Percentiles rank a stretch among this genome's conserved stretches.
Conservation (phyloP, 352 stramenopile species). For the Peronospora belbahrii region DNA sequence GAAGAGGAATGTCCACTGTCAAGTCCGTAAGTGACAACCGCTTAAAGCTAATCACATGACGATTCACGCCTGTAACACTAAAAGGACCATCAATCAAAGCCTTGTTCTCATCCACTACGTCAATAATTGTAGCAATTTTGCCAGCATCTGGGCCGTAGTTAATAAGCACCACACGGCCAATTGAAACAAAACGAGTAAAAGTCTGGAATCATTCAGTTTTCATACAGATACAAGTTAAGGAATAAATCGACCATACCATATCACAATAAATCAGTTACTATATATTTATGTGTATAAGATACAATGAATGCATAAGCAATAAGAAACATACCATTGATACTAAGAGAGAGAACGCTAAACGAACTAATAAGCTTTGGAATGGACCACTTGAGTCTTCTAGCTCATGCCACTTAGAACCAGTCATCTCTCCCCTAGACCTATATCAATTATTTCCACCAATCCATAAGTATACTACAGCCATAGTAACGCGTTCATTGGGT, state of each 20-base stretch:
- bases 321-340: conserved; percentile 73
- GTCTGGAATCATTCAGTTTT: conserved; percentile 41
- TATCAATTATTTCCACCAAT: conserved; percentile 32
- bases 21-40: conserved; percentile 96
- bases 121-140: conserved; percentile 98
- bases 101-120: conserved; percentile 99
- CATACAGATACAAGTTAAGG: no score
- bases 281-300: no score
- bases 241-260: no score
- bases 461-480: background rate
- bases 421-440: conserved; percentile 50
- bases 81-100: conserved; percentile 95
- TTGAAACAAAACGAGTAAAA: conserved; percentile 99
- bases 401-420: conserved; percentile 49
- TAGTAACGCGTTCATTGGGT: conserved; percentile 21
- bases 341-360: conserved; percentile 79
- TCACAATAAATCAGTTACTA: no score
- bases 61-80: conserved; percentile 92
- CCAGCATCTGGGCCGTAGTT: conserved; percentile 97
- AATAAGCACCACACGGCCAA: conserved; percentile 97
- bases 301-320: no score
- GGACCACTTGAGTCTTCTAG: conserved; percentile 3
- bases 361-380: conserved; percentile 48
- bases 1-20: conserved; percentile 91
- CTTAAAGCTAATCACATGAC: conserved; percentile 98